A percentile compares a stretch with the other conserved stretches of the same genome.
phyloP scores from a whole-genome alignment of 192 early-diverging fungal genomes.

The Podila minutissima region DNA sequence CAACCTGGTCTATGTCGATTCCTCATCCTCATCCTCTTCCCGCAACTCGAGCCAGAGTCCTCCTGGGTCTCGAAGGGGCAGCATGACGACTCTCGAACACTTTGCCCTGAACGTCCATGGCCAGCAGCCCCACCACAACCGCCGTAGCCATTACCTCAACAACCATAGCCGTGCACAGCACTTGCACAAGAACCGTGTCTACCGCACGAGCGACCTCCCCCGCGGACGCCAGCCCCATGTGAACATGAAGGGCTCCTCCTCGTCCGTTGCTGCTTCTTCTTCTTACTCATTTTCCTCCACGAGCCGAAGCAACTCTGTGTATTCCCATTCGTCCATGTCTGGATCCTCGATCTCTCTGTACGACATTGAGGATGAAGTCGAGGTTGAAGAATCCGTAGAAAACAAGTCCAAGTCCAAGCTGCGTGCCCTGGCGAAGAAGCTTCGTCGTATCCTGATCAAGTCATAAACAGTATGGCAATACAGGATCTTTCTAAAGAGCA shows the following conservation, averaged over 20 bases:
- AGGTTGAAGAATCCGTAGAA: background rate
- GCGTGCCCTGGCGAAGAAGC: constrained; percentile 9
- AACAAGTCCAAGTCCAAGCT: background rate
- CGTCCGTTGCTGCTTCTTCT: background rate
- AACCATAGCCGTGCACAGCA: background rate
- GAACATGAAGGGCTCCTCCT: background rate
- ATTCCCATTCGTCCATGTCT: background rate
- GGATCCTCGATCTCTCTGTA: background rate
- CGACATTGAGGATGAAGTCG: background rate
- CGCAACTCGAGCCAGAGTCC: constrained; percentile 6
- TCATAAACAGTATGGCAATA: background rate
- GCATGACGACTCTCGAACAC: background rate
- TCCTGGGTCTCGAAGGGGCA: background rate
- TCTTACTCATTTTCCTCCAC: background rate
- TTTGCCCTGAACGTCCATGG: background rate
- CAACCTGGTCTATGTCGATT: background rate
- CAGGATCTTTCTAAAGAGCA: background rate
- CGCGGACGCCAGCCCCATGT: constrained; percentile 14
- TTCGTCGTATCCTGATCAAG: constrained; percentile 10
- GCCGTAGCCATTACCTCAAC: background rate
- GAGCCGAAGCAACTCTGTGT: background rate
- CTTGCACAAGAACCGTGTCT: constrained; percentile 4
- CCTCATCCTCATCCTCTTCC: background rate
- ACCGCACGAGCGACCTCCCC: constrained; percentile 20
- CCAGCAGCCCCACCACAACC: constrained; percentile 3